Base-by-base conservation (phyloP, 2,329 filamentous ascomycete genomes). In the Pseudogymnoascus sp. region DNA sequence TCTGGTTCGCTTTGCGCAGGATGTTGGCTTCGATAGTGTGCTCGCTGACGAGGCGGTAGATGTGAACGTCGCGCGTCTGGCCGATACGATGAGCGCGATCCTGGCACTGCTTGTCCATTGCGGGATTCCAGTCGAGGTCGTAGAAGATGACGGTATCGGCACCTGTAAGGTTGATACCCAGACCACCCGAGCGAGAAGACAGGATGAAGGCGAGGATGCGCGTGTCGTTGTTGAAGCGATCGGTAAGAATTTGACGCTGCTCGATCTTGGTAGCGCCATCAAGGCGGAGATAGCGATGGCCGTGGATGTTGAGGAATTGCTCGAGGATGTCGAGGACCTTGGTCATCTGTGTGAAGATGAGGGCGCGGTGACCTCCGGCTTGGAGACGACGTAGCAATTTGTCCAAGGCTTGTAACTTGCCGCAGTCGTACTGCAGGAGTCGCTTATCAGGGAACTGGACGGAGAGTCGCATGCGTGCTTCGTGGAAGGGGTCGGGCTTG, bases 291-390 rank as follows among this genome's bases (percentile, higher is more conserved):
- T 99, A 99, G 62, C 95, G 94, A 78, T 97, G 91, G 0, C 93
- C 93, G 70, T 99, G 93, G 60, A 99, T 97, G 72, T 97, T 97
- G 68, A 99, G 84, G 72, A 99, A 99, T 68, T 94, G 92, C 74
- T 99, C 94, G 2, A 99, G 82, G 62, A 99, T 96, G 73, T 99
- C 93, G 16, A 99, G 82, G 52, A 97, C 94, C 74, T 96, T 96
- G 55, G 94, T 97, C 94, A 99, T 99, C 72, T 99, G 94, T 0
- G 95, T 97, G 75, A 99, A 99, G 73, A 99, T 99, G 60, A 99
- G 81, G 8, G 92, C 94, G 6, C 95, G 90, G 71, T 97, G 94
- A 1, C 92, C 92, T 39, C 91, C 92, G 2, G 90, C 85, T 75
- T 97, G 92, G 6, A 99, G 82, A 65, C 89, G 87, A 8, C 94